Evolutionary conservation across 345 rosid genomes (phyloP).

Genomic region (Salix viminalis): DNA sequence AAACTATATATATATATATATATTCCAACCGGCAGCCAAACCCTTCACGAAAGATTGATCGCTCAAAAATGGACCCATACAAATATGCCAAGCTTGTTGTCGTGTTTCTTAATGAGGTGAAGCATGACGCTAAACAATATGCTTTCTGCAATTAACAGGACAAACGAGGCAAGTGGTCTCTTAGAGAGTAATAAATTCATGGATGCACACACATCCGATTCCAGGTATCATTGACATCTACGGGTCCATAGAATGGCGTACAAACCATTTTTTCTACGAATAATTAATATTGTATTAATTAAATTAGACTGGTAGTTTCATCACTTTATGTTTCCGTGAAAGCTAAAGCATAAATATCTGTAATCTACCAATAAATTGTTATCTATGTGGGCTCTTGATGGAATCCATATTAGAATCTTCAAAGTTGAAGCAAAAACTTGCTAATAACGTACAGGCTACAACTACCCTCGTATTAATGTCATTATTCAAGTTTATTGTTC

Average conservation of each 20-base stretch:
- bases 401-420: constrained; percentile 8
- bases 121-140: not conserved
- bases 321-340: not conserved
- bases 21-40: not conserved
- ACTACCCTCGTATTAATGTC: not conserved
- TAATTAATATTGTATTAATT: not conserved
- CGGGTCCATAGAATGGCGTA: not conserved
- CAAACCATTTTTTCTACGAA: not conserved
- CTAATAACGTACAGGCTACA: not conserved
- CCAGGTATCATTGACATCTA: not conserved
- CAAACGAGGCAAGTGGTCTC: not conserved
- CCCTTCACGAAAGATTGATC: not conserved
- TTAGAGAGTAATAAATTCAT: not conserved
- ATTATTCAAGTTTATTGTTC: too few species aligned
- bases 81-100: not conserved
- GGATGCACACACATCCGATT: not conserved
- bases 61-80: not conserved
- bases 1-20: too few species aligned
- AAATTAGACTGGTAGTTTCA: not conserved
- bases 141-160: not conserved
- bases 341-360: not conserved
- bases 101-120: not conserved
- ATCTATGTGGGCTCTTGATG: not conserved
- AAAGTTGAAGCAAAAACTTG: not conserved
- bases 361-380: not conserved